Evolutionary conservation across 2,329 filamentous ascomycete genomes (phyloP), one percentile per base, ranked within the genome.

Genomic region (Cladophialophora chaetospira): DNA sequence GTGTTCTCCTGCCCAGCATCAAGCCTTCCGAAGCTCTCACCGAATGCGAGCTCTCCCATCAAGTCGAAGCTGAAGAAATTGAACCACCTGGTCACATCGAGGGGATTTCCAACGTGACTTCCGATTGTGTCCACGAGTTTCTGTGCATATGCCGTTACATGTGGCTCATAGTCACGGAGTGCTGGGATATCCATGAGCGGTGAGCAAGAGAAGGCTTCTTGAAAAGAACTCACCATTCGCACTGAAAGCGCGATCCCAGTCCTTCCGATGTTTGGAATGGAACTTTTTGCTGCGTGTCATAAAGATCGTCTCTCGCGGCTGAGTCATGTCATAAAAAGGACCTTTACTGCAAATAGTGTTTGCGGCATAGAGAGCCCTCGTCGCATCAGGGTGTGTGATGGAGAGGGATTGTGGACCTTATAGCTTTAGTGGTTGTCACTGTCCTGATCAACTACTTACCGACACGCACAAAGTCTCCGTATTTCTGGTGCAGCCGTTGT

Each of bases 191-290:
- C 28, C 17, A 4, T 17, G 13, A 35, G 15, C 5, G 17, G 5
- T 5, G 9, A 9, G 45, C 6, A n/a, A 29, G 6, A n/a, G n/a
- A n/a, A 5, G 25, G 70, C 70, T 66, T 62, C 13, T 13, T 36
- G 9, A 15, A 6, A 36, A 13, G 33, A n/a, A 36, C 33, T 36
- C 33, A n/a, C n/a, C n/a, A n/a, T 65, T 67, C 2, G 61, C 47
- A 42, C 65, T 68, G 23, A 72, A 72, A 1, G 61, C 70, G 11
- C 65, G 66, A 54, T 71, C 69, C 69, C 70, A 71, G 21, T 67
- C 57, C 40, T 62, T 47, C 21, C 66, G 47, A 17, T 61, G 51
- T 17, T 45, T 38, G 9, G 59, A 45, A 54, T 71, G 69, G 2
- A 46, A 52, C 19, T 52, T 47, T 6, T 63, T 63, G 29, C 67